Conservation (phyloP, 2,329 filamentous ascomycete genomes). For the Nothopassalora personata region DNA sequence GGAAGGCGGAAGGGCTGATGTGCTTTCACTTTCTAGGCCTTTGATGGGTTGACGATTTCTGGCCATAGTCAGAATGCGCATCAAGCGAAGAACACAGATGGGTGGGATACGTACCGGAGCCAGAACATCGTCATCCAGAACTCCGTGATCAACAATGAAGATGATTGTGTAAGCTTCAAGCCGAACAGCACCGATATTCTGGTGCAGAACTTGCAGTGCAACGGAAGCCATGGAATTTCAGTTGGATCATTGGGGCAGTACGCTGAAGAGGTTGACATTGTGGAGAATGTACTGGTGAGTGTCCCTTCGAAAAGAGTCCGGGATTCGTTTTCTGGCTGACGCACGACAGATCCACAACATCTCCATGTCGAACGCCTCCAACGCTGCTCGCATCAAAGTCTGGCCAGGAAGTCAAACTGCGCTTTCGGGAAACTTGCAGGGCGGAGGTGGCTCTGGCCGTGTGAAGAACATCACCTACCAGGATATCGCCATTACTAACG, state of each 20-base stretch:
- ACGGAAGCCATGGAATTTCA: slow-evolving; percentile 66
- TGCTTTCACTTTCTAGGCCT: slow-evolving; percentile 20
- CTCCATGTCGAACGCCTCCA: slow-evolving; percentile 41
- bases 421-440: slow-evolving; percentile 56
- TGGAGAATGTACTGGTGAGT: slow-evolving; percentile 60
- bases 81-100: slow-evolving; percentile 56
- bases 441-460: slow-evolving; percentile 58
- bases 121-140: slow-evolving; percentile 61
- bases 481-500: slow-evolving; percentile 54
- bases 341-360: slow-evolving; percentile 32
- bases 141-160: slow-evolving; percentile 58
- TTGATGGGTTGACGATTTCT: slow-evolving; percentile 57
- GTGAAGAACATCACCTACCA: slow-evolving; percentile 66
- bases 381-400: slow-evolving; percentile 68
- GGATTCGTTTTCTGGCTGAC: slow-evolving; percentile 51
- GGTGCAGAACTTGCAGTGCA: slow-evolving; percentile 62
- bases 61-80: slow-evolving; percentile 51
- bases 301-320: background rate
- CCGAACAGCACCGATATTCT: slow-evolving; percentile 65
- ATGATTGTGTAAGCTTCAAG: slow-evolving; percentile 71
- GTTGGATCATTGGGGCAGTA: slow-evolving; percentile 70
- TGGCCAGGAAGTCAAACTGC: slow-evolving; percentile 58
- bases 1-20: no score
- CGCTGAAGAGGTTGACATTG: slow-evolving; percentile 57
- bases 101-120: slow-evolving; percentile 54